Conservation (phyloP, 2,329 filamentous ascomycete species). For the Paraphaeosphaeria sporulosa region DNA sequence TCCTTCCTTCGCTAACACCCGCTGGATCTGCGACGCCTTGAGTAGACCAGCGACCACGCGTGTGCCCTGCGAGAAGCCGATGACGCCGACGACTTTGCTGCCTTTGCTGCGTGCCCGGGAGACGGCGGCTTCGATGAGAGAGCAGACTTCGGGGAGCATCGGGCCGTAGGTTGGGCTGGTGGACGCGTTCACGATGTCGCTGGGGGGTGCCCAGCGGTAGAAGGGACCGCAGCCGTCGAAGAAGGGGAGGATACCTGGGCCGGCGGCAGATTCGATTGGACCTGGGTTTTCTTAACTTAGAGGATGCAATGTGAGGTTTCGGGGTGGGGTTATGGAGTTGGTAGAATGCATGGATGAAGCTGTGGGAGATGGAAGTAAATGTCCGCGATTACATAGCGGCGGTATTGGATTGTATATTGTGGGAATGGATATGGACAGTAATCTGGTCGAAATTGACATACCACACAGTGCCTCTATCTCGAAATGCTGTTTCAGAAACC, state of each 20-base stretch:
- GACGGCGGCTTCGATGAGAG: constrained; percentile 28
- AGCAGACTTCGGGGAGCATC: constrained; percentile 32
- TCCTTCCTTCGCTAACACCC: constrained; percentile 18
- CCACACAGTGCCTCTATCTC: constrained; percentile 36
- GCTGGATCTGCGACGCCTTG: constrained; percentile 30
- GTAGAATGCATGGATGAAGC: neutral
- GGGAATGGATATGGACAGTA: too few species aligned
- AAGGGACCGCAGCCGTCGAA: constrained; percentile 49
- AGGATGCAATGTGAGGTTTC: neutral
- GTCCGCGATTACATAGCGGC: neutral
- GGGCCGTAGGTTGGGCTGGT: constrained; percentile 16
- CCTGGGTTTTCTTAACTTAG: constrained; percentile 19
- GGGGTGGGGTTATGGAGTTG: neutral
- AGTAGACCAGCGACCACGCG: constrained; percentile 44
- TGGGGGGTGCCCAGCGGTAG: constrained; percentile 39
- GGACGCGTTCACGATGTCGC: constrained; percentile 25
- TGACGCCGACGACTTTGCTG: constrained; percentile 35
- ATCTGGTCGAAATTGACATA: constrained; percentile 10
- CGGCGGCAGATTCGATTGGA: constrained; percentile 42
- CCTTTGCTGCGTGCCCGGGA: constrained; percentile 21
- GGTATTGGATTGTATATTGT: neutral
- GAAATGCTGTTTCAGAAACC: constrained; percentile 34
- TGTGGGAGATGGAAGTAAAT: neutral
- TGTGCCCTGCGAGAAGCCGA: constrained; percentile 46
- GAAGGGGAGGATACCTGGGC: constrained; percentile 47